Base-by-base conservation (phyloP, 1,284 basidiomycete species). In the Pseudozyma tsukubaensis region DNA sequence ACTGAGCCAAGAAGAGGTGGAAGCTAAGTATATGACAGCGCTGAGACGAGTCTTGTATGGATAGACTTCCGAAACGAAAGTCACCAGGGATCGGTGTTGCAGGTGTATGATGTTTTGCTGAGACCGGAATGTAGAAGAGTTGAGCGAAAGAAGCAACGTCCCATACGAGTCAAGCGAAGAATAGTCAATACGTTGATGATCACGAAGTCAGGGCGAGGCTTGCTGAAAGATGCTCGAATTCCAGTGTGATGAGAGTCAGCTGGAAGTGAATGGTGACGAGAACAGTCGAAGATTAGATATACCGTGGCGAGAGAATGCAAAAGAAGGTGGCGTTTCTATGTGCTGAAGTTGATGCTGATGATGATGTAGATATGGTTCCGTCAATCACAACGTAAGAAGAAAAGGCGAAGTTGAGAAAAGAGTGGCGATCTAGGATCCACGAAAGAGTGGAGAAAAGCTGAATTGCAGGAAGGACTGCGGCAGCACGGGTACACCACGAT, bases 391-490 rank as follows among this genome's bases (percentile, higher is more conserved):
- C 37, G n/a, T 18, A 29, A 19, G 12, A n/a, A n/a, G 40, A 40
- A 19, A 43, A 35, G 29, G 32, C 29, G 44, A 24, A 21, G 13
- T 18, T 29, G 16, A 24, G 36, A 11, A 11, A 18, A 48, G 37
- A 14, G 24, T 40, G 34, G 13, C 24, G 45, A n/a, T 24, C 9
- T 13, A 18, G 40, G 32, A 21, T 59, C 49, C 57, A 51, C 14
- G 57, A 45, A 59, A 50, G 29, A 45, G 57, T 59, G 35, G 57
- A 59, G n/a, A 16, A 37, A 34, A 37, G 34, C 29, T 32, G 42
- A 40, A 35, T 29, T 56, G 61, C 61, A 63, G 61, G 57, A 37
- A 40, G 49, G n/a, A 52, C 53, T 63, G 54, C 61, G 44, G 35
- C 44, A 52, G 53, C 49, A 24, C 32, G 43, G 16, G 48, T 42